A percentile compares a stretch with the other conserved stretches of the same genome.
Conservation (phyloP, 352 stramenopile genomes). For the Pythium sukuiense region DNA sequence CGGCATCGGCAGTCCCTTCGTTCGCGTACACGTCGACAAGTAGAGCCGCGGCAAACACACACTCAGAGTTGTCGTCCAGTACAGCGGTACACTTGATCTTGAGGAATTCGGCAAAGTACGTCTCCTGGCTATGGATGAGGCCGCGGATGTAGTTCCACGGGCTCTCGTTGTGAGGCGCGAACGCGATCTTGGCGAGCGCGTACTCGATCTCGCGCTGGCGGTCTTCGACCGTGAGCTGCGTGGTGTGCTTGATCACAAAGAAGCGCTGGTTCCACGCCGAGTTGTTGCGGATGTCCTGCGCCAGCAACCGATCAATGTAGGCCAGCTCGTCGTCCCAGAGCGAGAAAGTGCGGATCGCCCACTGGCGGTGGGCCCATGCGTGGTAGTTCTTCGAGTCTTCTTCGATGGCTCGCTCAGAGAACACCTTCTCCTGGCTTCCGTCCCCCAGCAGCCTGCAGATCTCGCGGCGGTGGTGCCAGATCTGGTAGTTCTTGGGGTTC, state of each 20-base stretch:
- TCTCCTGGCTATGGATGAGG: conserved; percentile 54
- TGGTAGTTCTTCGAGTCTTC: conserved; percentile 99
- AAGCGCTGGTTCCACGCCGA: conserved; percentile 91
- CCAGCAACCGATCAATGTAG: conserved; percentile 89
- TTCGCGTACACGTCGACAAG: conserved; percentile 73
- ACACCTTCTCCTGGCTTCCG: conserved; percentile 88
- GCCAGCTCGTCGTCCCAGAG: conserved; percentile 94
- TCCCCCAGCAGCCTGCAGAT: conserved; percentile 87
- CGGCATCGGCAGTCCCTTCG: conserved; percentile 41
- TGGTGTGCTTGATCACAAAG: conserved; percentile 77
- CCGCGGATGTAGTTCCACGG: conserved; percentile 91
- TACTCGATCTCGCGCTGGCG: conserved; percentile 74
- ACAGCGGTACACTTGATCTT: conserved; percentile 44
- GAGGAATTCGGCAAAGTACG: conserved; percentile 38
- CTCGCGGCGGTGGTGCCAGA: conserved; percentile 98
- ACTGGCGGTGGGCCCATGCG: conserved; percentile 97
- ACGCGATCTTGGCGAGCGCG: conserved; percentile 61
- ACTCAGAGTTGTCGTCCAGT: conserved; percentile 45
- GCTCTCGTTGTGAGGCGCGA: conserved; percentile 89
- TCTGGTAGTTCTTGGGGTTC: conserved; percentile 99
- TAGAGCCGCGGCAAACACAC: conserved; percentile 68
- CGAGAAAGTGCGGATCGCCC: conserved; percentile 85
- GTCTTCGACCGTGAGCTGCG: conserved; percentile 32
- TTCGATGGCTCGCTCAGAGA: conserved; percentile 90
- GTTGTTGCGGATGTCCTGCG: conserved; percentile 96